Evolutionary conservation across 768 basidiomycete species (phyloP), one percentile per base, ranked within the genome.

Genomic region (Leccinum sublutescens): DNA sequence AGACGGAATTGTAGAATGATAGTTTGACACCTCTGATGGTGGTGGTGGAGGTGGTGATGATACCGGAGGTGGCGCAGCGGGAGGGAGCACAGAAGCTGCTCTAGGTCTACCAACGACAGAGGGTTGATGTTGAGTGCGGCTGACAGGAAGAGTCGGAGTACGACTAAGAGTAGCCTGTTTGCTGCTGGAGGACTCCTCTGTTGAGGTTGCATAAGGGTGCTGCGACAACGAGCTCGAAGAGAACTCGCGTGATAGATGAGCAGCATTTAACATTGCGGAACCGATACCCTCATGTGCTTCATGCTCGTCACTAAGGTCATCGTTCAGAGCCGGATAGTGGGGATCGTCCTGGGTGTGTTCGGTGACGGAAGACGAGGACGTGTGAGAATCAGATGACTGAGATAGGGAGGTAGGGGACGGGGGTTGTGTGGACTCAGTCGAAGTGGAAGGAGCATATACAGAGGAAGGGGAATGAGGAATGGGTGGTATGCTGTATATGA

Each of bases 401-500:
- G 73, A 70, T 21, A 66, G 17, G 8, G 71, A 71, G 19, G 71
- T 68, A 43, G 77, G 68, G 31, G 80, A 80, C n/a, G 62, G 74
- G 17, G 66, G 73, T 23, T 74, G 72, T 36, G 72, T 75, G 19
- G 74, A 74, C 55, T 74, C 72, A 1, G 74, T 74, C n/a, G 74
- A 74, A 50, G 76, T 74, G 43, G 79, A 74, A 23, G 68, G 64
- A 56, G 79, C 71, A 71, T 83, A 83, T 52, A 80, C 66, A 7
- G 83, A 79, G 15, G 84, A 72, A 27, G 84, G 81, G 11, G 88
- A 80, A 68, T 89, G 84, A 21, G 88, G 87, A 48, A 85, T 82
- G 48, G 88, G 82, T 25, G 89, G 89, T 72, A 94, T 92, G 72
- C 85, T 88, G 78, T 94, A 94, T 62, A 93, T 93, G 63, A 91